These are phyloP conservation scores for Oemleria cerasiformis DNA, from an alignment of 306 rosid species.

Conservation along the genomic window DNA sequence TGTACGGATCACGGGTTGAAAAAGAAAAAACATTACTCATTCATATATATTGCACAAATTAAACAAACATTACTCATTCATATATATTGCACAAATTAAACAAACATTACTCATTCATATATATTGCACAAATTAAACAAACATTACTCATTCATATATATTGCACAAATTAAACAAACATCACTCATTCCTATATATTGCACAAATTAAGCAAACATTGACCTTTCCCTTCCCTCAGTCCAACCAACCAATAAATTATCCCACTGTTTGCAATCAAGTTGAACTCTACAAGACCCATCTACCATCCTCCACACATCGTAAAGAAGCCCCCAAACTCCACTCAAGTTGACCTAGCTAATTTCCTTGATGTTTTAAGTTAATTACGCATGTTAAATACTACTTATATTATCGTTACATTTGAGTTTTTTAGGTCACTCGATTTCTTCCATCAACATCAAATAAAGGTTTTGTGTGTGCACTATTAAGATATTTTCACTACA, in stretches of 20 bases:
- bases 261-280: background rate
- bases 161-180: background rate
- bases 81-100: background rate
- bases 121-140: background rate
- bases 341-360: no score
- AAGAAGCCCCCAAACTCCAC: no score
- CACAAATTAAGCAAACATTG: background rate
- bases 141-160: no score
- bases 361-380: no score
- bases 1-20: background rate
- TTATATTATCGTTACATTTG: no score
- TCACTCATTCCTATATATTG: no score
- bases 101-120: background rate
- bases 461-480: no score
- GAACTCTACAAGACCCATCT: background rate
- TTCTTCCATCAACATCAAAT: no score
- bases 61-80: background rate
- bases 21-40: no score
- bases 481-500: no score
- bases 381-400: no score
- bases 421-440: no score
- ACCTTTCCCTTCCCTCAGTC: background rate
- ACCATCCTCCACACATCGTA: background rate
- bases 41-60: background rate
- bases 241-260: slow-evolving; percentile 22